A percentile compares a stretch with the other conserved stretches of the same genome.
Evolutionary conservation across 2,329 filamentous ascomycete species (phyloP).

Genomic region (Daldinia sp.): DNA sequence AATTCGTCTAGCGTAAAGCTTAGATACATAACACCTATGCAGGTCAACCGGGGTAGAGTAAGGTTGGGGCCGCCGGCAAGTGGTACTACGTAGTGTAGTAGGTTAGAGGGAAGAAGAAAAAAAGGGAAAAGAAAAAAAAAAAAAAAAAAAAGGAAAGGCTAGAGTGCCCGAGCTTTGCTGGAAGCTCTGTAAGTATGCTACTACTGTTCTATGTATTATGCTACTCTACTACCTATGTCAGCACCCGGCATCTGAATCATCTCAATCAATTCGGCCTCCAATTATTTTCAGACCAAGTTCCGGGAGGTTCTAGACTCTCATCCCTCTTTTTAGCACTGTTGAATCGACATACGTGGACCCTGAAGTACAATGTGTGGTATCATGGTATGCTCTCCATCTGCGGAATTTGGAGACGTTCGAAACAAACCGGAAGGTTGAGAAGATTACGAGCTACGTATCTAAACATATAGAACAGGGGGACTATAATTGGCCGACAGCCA

Average conservation of each 20-base stretch:
- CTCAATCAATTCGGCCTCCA: constrained; percentile 14
- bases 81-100: constrained; percentile 10
- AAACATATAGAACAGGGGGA: not conserved
- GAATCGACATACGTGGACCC: constrained; percentile 10
- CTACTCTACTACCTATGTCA: constrained; percentile 25
- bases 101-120: not conserved
- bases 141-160: not conserved
- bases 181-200: constrained; percentile 12
- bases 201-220: not conserved
- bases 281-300: constrained; percentile 5
- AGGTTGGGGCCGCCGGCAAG: constrained; percentile 24
- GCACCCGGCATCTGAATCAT: constrained; percentile 32
- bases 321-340: constrained; percentile 9
- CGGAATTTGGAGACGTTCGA: constrained; percentile 35
- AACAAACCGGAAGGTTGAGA: constrained; percentile 21
- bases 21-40: too few species aligned
- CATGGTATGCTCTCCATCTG: constrained; percentile 27
- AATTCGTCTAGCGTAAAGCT: not conserved
- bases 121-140: not conserved
- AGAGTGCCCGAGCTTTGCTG: constrained; percentile 9
- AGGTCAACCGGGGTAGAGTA: constrained; percentile 28
- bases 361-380: not conserved
- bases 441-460: constrained; percentile 1
- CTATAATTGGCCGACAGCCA: constrained; percentile 6
- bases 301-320: constrained; percentile 31